phyloP scores from a whole-genome alignment of 1,284 basidiomycete species.

The Puccinia sorghi region DNA sequence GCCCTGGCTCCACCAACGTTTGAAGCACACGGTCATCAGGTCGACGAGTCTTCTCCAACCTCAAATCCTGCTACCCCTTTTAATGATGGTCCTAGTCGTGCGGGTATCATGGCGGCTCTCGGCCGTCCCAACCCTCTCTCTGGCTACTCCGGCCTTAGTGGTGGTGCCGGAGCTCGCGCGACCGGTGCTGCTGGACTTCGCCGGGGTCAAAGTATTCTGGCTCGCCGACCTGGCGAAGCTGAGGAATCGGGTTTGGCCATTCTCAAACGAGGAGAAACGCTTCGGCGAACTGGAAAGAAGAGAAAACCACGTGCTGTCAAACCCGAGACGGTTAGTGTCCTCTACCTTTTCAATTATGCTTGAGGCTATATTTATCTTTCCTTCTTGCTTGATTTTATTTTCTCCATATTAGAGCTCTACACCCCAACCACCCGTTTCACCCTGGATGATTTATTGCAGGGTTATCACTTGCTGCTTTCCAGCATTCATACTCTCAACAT shows the following conservation, averaged over 20 bases:
- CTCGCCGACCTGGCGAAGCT: conserved; percentile 68
- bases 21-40: conserved; percentile 79
- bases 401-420: background rate
- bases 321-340: conserved; percentile 55
- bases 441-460: conserved; percentile 96
- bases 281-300: conserved; percentile 66
- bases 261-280: conserved; percentile 77
- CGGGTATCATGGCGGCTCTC: conserved; percentile 47
- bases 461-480: conserved; percentile 82
- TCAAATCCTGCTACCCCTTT: conserved; percentile 26
- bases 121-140: conserved; percentile 53
- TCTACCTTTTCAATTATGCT: background rate
- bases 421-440: conserved; percentile 76
- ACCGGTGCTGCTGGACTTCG: conserved; percentile 63
- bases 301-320: conserved; percentile 60
- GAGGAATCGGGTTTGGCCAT: conserved; percentile 82
- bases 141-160: conserved; percentile 11
- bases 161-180: conserved; percentile 18
- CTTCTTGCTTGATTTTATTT: background rate
- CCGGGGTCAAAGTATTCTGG: conserved; percentile 82
- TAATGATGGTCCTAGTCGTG: conserved; percentile 25
- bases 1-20: conserved; percentile 55
- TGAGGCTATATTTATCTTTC: background rate
- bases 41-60: conserved; percentile 51
- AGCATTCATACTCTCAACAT: conserved; percentile 68